Percentiles rank a stretch among this genome's conserved stretches.
These are phyloP conservation scores for Rasamsonia emersonii DNA, from an alignment of 2,329 filamentous ascomycete species.

Conservation along the genomic window DNA sequence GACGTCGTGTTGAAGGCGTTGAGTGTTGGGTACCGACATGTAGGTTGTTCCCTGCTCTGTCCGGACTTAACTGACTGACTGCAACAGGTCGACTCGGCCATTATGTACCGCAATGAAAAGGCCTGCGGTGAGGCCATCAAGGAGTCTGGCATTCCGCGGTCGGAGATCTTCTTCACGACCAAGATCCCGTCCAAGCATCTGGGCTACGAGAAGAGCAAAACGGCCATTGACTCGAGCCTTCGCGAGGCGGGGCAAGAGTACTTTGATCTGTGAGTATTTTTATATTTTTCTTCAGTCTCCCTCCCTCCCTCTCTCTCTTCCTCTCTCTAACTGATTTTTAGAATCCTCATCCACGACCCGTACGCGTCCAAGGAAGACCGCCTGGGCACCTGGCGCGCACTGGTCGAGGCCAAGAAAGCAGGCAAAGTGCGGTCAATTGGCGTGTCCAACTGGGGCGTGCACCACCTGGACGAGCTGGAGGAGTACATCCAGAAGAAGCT, in stretches of 20 bases:
- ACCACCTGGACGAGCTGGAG: slow-evolving; percentile 33
- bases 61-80: not conserved
- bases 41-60: slow-evolving; percentile 21
- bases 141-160: slow-evolving; percentile 43
- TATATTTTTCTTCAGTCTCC: not conserved
- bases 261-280: slow-evolving; percentile 50
- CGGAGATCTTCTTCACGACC: slow-evolving; percentile 54
- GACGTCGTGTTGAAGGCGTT: slow-evolving; percentile 50
- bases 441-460: slow-evolving; percentile 33
- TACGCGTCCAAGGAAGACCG: slow-evolving; percentile 30
- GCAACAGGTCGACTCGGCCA: slow-evolving; percentile 50
- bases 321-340: slow-evolving; percentile 8
- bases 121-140: slow-evolving; percentile 47
- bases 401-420: slow-evolving; percentile 31
- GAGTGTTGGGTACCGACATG: slow-evolving; percentile 49
- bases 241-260: slow-evolving; percentile 55
- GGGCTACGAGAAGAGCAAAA: slow-evolving; percentile 57
- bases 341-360: slow-evolving; percentile 32
- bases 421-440: slow-evolving; percentile 33
- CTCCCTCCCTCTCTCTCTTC: not conserved
- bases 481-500: slow-evolving; percentile 29
- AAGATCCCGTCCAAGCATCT: slow-evolving; percentile 47
- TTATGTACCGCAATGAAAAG: slow-evolving; percentile 50
- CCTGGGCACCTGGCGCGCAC: slow-evolving; percentile 31
- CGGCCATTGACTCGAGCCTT: slow-evolving; percentile 56